Evolutionary conservation across 768 basidiomycete genomes (phyloP).

Genomic region (Exsudoporus frostii): DNA sequence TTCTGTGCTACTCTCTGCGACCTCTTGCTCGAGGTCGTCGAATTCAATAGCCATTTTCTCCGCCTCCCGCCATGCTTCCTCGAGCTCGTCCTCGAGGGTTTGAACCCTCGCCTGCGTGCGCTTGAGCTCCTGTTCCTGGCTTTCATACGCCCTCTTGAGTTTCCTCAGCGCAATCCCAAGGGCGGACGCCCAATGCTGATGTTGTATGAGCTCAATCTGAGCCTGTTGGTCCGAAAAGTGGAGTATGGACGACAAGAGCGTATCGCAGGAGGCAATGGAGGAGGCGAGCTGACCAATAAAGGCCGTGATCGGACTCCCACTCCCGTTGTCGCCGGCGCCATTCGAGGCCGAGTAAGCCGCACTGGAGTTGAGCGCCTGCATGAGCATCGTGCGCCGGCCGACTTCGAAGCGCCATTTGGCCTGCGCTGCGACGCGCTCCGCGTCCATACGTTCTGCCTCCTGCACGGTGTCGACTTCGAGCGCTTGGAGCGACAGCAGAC

Average conservation of each 20-base stretch:
- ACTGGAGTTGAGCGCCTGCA: slow-evolving; percentile 64
- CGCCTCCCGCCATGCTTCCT: slow-evolving; percentile 80
- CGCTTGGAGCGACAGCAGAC: slow-evolving; percentile 60
- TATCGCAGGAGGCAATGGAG: slow-evolving; percentile 55
- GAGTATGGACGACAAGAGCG: slow-evolving; percentile 54
- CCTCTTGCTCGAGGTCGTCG: slow-evolving; percentile 52
- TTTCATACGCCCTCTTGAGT: slow-evolving; percentile 71
- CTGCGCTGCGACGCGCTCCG: slow-evolving; percentile 52
- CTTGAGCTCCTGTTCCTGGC: slow-evolving; percentile 56
- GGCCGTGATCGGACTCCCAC: slow-evolving; percentile 36
- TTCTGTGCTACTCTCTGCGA: slow-evolving; percentile 21
- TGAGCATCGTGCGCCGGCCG: slow-evolving; percentile 63
- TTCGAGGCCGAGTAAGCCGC: slow-evolving; percentile 29
- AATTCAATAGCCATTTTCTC: slow-evolving; percentile 70
- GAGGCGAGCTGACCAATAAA: slow-evolving; percentile 60
- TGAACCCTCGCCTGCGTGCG: slow-evolving; percentile 45
- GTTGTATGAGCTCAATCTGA: slow-evolving; percentile 58
- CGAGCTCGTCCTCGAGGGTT: slow-evolving; percentile 64
- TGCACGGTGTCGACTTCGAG: slow-evolving; percentile 56
- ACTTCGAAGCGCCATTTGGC: slow-evolving; percentile 66
- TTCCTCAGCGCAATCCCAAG: slow-evolving; percentile 76
- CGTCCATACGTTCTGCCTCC: slow-evolving; percentile 57
- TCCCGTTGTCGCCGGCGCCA: slow-evolving; percentile 21
- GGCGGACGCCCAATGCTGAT: slow-evolving; percentile 72
- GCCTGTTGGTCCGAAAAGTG: slow-evolving; percentile 58